Conservation (phyloP, 768 basidiomycete species). For the Russula sp. region DNA sequence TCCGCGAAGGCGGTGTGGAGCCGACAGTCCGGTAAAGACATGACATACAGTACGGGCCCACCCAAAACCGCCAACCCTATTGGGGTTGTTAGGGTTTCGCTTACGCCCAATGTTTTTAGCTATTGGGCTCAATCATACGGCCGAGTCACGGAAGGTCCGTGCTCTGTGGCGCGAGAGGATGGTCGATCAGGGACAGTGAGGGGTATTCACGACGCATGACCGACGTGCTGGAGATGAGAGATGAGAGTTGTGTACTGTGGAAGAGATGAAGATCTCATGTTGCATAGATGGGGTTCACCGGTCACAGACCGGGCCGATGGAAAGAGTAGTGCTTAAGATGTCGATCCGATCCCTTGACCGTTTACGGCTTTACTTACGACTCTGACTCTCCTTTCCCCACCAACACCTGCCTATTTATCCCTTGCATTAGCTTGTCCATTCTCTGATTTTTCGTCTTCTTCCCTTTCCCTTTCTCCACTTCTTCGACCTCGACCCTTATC, state of each 20-base stretch:
- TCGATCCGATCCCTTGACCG: no score
- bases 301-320: not conserved
- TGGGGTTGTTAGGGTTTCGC: not conserved
- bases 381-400: conserved; percentile 1
- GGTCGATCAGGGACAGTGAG: not conserved
- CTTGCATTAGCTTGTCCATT: not conserved
- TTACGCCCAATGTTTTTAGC: not conserved
- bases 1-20: not conserved
- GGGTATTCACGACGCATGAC: not conserved
- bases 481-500: not conserved
- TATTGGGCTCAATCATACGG: no score
- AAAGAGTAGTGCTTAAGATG: not conserved
- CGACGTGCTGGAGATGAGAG: not conserved
- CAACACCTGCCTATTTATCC: conserved; percentile 4
- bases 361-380: no score
- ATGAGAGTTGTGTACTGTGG: not conserved
- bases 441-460: not conserved
- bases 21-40: not conserved
- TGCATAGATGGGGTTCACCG: no score
- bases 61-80: not conserved
- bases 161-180: not conserved
- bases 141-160: no score
- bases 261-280: no score
- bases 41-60: no score
- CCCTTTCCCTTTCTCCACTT: not conserved